Conservation (phyloP, 768 basidiomycete genomes). For the Paxillus ammoniavirescens region DNA sequence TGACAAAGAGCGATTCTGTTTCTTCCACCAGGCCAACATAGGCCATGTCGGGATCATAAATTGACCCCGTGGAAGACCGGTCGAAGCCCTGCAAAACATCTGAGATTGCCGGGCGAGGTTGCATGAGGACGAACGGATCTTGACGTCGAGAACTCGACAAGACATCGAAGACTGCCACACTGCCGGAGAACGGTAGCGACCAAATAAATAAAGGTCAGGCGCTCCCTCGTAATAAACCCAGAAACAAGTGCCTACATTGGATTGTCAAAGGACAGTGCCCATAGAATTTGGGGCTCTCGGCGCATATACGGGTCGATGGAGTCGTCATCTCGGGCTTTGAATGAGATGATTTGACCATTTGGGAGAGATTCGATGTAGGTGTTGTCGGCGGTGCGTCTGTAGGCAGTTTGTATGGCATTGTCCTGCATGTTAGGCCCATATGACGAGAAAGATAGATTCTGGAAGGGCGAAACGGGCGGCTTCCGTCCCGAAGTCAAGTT, state of each 20-base stretch:
- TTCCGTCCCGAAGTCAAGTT: constrained; percentile 27
- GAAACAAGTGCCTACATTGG: constrained; percentile 53
- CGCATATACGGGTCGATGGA: constrained; percentile 26
- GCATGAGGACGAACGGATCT: constrained; percentile 80
- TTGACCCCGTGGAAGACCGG: constrained; percentile 34
- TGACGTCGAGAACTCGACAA: constrained; percentile 45
- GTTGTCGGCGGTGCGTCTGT: constrained; percentile 75
- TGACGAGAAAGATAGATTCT: constrained; percentile 86
- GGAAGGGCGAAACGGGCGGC: constrained; percentile 42
- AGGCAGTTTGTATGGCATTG: constrained; percentile 64
- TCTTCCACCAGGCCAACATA: constrained; percentile 80
- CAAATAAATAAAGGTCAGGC: constrained; percentile 5
- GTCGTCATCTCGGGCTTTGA: constrained; percentile 44
- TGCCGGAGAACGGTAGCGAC: constrained; percentile 24
- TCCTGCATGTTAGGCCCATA: constrained; percentile 94
- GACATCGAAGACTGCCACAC: constrained; percentile 84
- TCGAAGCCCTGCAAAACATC: constrained; percentile 62
- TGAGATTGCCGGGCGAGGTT: constrained; percentile 75
- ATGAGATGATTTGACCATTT: constrained; percentile 75
- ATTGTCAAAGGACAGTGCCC: constrained; percentile 57
- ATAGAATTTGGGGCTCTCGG: constrained; percentile 44
- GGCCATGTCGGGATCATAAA: constrained; percentile 52
- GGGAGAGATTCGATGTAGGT: constrained; percentile 79
- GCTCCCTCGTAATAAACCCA: background rate
- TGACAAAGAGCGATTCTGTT: constrained; percentile 75